Percentiles rank a stretch among this genome's conserved stretches.
phyloP scores from a whole-genome alignment of 345 rosid genomes.

The Citrus glauca region DNA sequence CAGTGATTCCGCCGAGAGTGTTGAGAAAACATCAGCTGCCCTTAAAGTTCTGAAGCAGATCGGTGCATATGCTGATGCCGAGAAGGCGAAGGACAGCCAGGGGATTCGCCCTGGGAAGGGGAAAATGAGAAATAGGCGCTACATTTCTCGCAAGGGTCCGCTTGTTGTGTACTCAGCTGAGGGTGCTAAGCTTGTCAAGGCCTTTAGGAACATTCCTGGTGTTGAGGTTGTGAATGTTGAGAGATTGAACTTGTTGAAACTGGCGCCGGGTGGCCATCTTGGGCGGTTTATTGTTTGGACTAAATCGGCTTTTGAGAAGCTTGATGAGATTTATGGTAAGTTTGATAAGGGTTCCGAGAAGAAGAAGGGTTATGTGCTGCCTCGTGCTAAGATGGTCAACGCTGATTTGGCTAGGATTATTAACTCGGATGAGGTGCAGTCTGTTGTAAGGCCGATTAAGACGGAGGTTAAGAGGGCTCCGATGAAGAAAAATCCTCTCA shows the following conservation, averaged over 20 bases:
- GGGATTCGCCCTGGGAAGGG: constrained; percentile 92
- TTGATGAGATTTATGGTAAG: constrained; percentile 80
- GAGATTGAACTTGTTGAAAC: constrained; percentile 71
- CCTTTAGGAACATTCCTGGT: constrained; percentile 90
- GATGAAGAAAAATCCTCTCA: constrained; percentile 89
- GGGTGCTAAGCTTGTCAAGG: constrained; percentile 81
- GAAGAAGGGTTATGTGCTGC: constrained; percentile 89
- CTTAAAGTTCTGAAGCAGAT: constrained; percentile 77
- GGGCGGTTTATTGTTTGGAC: constrained; percentile 97
- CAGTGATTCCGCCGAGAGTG: constrained; percentile 59
- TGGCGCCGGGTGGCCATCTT: constrained; percentile 97
- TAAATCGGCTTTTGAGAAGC: constrained; percentile 85
- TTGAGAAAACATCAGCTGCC: constrained; percentile 83
- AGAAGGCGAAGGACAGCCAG: constrained; percentile 84
- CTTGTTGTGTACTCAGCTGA: constrained; percentile 76
- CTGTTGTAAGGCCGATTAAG: constrained; percentile 81
- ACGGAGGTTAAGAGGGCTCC: constrained; percentile 68
- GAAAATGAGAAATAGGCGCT: constrained; percentile 81
- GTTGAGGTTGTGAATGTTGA: constrained; percentile 87
- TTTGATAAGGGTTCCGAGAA: constrained; percentile 78
- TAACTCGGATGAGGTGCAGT: constrained; percentile 93
- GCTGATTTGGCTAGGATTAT: constrained; percentile 92
- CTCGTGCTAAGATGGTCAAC: constrained; percentile 91
- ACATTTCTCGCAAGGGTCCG: constrained; percentile 86
- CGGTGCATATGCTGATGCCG: constrained; percentile 82